Evolutionary conservation across 139 green algal genomes (phyloP), one percentile per base, ranked within the genome.

Genomic region (Picochlorum costavermella): DNA sequence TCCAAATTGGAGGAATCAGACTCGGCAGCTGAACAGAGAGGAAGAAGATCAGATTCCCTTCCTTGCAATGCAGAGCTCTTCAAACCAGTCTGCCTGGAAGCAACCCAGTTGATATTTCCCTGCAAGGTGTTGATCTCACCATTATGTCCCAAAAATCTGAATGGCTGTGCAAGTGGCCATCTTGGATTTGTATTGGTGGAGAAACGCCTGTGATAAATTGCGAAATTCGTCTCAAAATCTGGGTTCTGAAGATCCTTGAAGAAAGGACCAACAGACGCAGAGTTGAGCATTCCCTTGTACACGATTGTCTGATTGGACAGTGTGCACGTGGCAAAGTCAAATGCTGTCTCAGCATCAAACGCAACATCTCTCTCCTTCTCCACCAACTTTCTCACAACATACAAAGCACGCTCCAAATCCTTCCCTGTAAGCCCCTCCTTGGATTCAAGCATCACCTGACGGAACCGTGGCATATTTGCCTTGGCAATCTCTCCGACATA

Each of bases 111-210:
- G 30, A 99, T 82, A 84, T 99, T 99, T 71, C 94, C 94, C 80
- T 96, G 91, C 69, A 99, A 75, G 0, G 93, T 99, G 86, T 99
- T 99, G 83, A 99, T 98, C 81, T 98, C 93, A 83, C 92, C 93
- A 74, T 99, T 99, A 88, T 99, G 94, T n/a, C 94, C 94, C 36
- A 99, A 84, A 56, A 98, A 79, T 36, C 94, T 83, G 85, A 99
- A 96, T 56, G 94, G 94, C 88, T 99, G 94, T 23, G 94, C 94
- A 58, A 99, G 87, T 5, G 91, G 94, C 94, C 94, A 99, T 78
- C 92, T 95, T 49, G 94, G 94, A 40, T 75, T 95, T 56, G 94
- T 99, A 86, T 99, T 99, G 69, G 94, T 99, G 72, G 86, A 96
- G 88, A 95, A 99, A 62, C 92, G 92, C 58, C 92, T 81, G 73